phyloP scores from a whole-genome alignment of 2,329 filamentous ascomycete genomes.

The Nigrospora oryzae region DNA sequence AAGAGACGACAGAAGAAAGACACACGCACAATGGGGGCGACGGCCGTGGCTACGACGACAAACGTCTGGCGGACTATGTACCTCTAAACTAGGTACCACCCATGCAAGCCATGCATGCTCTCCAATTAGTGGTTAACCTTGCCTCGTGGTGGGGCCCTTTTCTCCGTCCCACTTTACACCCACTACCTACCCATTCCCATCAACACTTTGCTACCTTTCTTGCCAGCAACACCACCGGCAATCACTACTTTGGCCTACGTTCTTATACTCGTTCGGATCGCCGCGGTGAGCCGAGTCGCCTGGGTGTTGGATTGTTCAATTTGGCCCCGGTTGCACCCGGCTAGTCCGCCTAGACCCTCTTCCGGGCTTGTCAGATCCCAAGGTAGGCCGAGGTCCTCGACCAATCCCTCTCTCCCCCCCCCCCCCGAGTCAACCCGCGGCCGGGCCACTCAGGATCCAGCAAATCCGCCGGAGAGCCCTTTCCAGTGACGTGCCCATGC shows the following conservation, averaged over 20 bases:
- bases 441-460: too few relatives aligned
- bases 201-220: conserved; percentile 8
- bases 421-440: neutral
- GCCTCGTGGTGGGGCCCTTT: too few relatives aligned
- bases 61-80: too few relatives aligned
- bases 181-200: conserved; percentile 5
- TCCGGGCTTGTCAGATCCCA: conserved; percentile 7
- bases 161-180: conserved; percentile 1
- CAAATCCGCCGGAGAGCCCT: too few relatives aligned
- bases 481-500: too few relatives aligned
- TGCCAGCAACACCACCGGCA: conserved; percentile 4
- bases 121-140: neutral
- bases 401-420: conserved; percentile 13
- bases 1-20: too few relatives aligned
- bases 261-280: conserved; percentile 60
- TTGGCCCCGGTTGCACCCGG: conserved; percentile 9
- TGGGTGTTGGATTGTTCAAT: conserved; percentile 21
- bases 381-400: conserved; percentile 11
- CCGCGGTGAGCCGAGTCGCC: conserved; percentile 27
- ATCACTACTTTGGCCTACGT: conserved; percentile 33
- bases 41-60: too few relatives aligned
- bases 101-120: too few relatives aligned
- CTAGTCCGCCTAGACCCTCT: conserved; percentile 8
- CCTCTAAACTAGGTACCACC: too few relatives aligned
- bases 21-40: too few relatives aligned